Base-by-base conservation (phyloP, 192 early-diverging fungal genomes). In the Gonapodya prolifera region DNA sequence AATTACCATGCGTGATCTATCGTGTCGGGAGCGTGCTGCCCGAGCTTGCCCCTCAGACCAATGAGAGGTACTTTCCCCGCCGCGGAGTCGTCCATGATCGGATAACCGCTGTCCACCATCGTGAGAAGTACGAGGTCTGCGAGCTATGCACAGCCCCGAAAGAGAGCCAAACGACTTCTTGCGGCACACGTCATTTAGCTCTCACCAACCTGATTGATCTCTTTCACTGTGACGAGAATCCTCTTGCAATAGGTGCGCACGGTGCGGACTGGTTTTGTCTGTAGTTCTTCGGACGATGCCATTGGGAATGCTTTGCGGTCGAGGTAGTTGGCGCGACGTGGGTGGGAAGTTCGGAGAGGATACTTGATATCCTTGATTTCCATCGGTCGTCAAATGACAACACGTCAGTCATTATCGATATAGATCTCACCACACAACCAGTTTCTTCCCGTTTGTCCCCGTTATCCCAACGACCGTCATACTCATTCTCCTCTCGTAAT, bases 221-320 rank as follows among this genome's bases (percentile, higher is more conserved):
- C 80, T 8, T 77, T 36, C 34, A 23, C 1, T 2, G 75, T 18
- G 76, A 81, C 80, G 69, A 81, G 70, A 69, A 81, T 80, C 17
- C 80, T 77, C 70, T 81, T 81, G 69, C 80, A 81, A 45, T 80
- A 81, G 2, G 75, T 77, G 75, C 80, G 79, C 16, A 81, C 80
- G 75, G 75, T 34, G 32, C 31, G 0, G 28, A 75, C 28, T 79
- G 77, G 77, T 32, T 34, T 79, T 30, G 17, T 69, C 18, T 28
- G 23, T 32, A 30, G 30, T 13, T 34, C 33, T 28, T 30, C 30
- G 2, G 73, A 8, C 30, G 73, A 75, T 30, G 73, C 30, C 8
- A 32, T 35, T 69, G 18, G n/a, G 8, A 13, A 23, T 16, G 2
- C 31, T 16, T 2, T 2, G 2, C 73, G 31, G 8, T 23, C 31